Evolutionary conservation across 345 rosid genomes (phyloP), one percentile per base, ranked within the genome.

Genomic region (Psidium friedrichsthalianum): DNA sequence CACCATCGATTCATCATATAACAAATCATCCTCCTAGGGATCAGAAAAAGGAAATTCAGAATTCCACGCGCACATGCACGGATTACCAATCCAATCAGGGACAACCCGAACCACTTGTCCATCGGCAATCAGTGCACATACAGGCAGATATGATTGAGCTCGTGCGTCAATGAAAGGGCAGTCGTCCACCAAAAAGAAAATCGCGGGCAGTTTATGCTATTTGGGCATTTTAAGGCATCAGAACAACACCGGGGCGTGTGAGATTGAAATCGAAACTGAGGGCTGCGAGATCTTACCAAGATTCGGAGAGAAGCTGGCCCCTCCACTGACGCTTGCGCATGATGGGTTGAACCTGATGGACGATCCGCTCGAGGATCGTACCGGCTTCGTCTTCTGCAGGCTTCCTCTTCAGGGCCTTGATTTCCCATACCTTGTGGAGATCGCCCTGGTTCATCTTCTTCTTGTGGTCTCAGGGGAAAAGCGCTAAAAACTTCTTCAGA

Each of bases 341-440:
- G 64, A 91, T 91, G 89, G 92, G 95, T 74, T 90, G 93, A 54
- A 93, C 95, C 84, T 91, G 97, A 51, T 91, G 93, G 42, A 94
- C 96, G 20, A 95, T 90, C 84, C 91, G 91, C 74, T 93, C 95
- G 20, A 95, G 91, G 85, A 91, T 87, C 88, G 90, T 90, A 90
- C 27, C 87, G 5, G 99, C 98, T 90, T 95, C 95, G 36, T 94
- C 99, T 90, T 90, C 91, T 47, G 90, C 91, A 1, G 94, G 91
- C 85, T 94, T 94, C 88, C 59, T 87, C 89, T 94, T 95, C 86
- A 94, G 84, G 51, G 96, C 92, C 87, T 91, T 94, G 51, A 90
- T 89, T 85, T 96, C 96, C 95, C 96, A 96, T 13, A 94, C 97
- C 83, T 89, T 92, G 90, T 94, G 84, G 69, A 94, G 81, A 90